phyloP scores from a whole-genome alignment of 2,329 filamentous ascomycete species.

The Dactylellina haptotyla region DNA sequence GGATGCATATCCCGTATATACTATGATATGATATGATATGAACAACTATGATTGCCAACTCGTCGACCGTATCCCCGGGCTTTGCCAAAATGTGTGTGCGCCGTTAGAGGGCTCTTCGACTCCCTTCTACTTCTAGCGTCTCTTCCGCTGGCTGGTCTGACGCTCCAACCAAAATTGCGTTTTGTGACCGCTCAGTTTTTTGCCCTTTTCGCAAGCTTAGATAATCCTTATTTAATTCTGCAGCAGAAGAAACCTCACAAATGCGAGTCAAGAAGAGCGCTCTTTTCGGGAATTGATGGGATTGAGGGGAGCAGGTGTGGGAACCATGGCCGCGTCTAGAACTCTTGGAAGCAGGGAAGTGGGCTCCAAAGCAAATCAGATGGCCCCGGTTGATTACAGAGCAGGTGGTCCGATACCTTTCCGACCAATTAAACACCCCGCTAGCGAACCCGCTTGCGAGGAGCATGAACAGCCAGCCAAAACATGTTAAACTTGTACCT shows the following conservation, averaged over 20 bases:
- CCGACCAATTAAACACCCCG: slow-evolving; percentile 30
- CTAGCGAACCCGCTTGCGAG: too few species aligned
- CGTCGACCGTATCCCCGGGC: too few species aligned
- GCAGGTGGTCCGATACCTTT: slow-evolving; percentile 25
- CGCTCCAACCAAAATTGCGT: slow-evolving; percentile 10
- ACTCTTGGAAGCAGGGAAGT: slow-evolving; percentile 39
- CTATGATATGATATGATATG: too few species aligned
- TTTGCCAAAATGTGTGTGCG: too few species aligned
- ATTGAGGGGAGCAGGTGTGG: slow-evolving; percentile 39
- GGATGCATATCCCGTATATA: background rate
- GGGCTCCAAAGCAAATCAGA: slow-evolving; percentile 34
- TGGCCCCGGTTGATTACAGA: slow-evolving; percentile 21
- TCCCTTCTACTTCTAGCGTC: too few species aligned
- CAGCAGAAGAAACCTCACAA: too few species aligned
- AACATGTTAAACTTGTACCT: slow-evolving; percentile 12
- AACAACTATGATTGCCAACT: too few species aligned
- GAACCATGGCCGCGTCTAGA: slow-evolving; percentile 54
- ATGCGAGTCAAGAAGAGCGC: slow-evolving; percentile 30
- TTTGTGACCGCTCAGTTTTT: slow-evolving; percentile 4
- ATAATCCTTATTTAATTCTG: slow-evolving; percentile 43
- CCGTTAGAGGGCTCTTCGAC: too few species aligned
- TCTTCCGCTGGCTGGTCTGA: background rate
- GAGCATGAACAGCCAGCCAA: background rate
- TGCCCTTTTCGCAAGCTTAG: slow-evolving; percentile 16
- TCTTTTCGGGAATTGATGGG: slow-evolving; percentile 30